Conservation (phyloP, 768 basidiomycete species). For the Mycena polygramma region DNA sequence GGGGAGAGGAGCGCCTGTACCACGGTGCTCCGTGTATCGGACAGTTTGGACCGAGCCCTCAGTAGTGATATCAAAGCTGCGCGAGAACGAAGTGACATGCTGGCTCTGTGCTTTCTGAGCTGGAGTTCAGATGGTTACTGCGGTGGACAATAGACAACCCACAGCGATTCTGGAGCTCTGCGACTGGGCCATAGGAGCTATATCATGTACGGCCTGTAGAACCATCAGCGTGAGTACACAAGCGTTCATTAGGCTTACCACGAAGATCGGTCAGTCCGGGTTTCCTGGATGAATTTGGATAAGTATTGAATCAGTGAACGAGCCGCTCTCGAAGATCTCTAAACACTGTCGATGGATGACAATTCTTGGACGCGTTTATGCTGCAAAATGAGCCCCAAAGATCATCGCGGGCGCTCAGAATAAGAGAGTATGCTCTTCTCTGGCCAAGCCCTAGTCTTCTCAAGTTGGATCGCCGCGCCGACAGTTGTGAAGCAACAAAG, state of each 20-base stretch:
- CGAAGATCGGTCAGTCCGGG: not conserved
- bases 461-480: no score
- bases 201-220: not conserved
- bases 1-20: conserved; percentile 1
- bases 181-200: not conserved
- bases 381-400: no score
- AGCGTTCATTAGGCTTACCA: not conserved
- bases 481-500: no score
- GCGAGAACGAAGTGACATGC: not conserved
- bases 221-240: not conserved
- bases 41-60: not conserved
- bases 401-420: no score
- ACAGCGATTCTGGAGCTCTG: not conserved
- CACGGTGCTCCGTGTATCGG: conserved; percentile 20
- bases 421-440: no score
- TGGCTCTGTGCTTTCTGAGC: not conserved
- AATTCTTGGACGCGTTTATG: no score
- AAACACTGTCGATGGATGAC: no score
- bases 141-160: not conserved
- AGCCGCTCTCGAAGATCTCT: no score
- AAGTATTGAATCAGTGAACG: not conserved
- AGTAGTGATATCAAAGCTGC: not conserved
- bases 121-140: conserved; percentile 1
- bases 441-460: no score
- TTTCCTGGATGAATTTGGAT: conserved; percentile 1